These are phyloP conservation scores for Cercospora sojina DNA, from an alignment of 2,329 filamentous ascomycete genomes.

Conservation along the genomic window DNA sequence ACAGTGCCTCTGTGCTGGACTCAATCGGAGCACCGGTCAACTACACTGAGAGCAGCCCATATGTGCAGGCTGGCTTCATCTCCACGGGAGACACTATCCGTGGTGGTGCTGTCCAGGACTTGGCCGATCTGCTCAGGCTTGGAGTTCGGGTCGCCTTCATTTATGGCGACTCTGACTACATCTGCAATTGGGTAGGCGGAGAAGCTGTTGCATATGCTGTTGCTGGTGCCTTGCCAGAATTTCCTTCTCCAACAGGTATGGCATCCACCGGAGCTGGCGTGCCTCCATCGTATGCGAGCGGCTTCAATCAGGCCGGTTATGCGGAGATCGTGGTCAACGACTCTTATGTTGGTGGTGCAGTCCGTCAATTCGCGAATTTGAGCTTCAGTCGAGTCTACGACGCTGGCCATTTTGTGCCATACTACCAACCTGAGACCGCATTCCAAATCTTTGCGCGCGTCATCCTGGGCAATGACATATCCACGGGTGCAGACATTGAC, in stretches of 20 bases:
- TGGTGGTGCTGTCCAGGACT: conserved; percentile 41
- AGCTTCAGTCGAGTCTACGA: conserved; percentile 54
- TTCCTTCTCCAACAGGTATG: conserved; percentile 19
- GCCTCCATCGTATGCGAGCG: conserved; percentile 46
- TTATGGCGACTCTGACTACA: conserved; percentile 62
- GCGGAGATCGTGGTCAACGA: conserved; percentile 68
- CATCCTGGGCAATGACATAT: conserved; percentile 51
- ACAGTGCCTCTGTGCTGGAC: conserved; percentile 47
- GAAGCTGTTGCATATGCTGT: conserved; percentile 27
- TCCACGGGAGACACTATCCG: conserved; percentile 49
- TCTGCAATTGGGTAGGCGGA: conserved; percentile 62
- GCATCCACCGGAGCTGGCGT: conserved; percentile 10
- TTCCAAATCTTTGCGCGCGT: conserved; percentile 56
- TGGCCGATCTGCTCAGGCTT: conserved; percentile 44
- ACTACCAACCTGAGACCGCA: conserved; percentile 54
- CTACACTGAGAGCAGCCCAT: conserved; percentile 45
- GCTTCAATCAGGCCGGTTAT: conserved; percentile 69
- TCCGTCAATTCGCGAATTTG: conserved; percentile 72
- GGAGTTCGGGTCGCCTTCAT: conserved; percentile 60
- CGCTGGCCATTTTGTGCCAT: conserved; percentile 54
- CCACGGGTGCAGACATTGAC: conserved; percentile 51
- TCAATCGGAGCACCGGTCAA: conserved; percentile 54
- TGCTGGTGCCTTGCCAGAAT: conserved; percentile 26
- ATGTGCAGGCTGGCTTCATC: conserved; percentile 45
- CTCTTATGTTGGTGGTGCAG: conserved; percentile 67